Percentiles rank a stretch among this genome's conserved stretches.
Evolutionary conservation across 495 filamentous ascomycete genomes (phyloP).

Genomic region (Penicillium dipodomyicola): DNA sequence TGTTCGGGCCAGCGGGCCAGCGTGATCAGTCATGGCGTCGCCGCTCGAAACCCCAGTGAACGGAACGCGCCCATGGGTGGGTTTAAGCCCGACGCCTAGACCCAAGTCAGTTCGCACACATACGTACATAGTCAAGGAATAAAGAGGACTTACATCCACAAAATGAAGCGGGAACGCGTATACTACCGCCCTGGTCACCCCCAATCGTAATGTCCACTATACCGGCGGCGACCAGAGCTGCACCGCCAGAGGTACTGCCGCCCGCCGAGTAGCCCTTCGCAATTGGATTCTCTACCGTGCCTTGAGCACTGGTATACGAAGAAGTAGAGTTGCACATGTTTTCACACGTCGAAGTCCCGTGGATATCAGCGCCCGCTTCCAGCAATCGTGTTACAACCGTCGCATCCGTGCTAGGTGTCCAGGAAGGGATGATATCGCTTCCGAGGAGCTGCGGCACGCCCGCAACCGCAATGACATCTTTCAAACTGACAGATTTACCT

Average conservation of each 20-base stretch:
- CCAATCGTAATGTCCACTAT: slow-evolving; percentile 57
- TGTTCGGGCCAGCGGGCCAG: slow-evolving; percentile 48
- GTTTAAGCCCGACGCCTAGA: slow-evolving; percentile 45
- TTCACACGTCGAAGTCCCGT: slow-evolving; percentile 48
- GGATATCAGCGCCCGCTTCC: slow-evolving; percentile 43
- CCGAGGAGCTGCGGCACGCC: slow-evolving; percentile 40
- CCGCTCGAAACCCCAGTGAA: slow-evolving; percentile 48
- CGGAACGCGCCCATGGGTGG: slow-evolving; percentile 52
- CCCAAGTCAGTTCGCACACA: slow-evolving; percentile 4
- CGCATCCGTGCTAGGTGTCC: slow-evolving; percentile 44
- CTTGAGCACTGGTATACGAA: slow-evolving; percentile 47
- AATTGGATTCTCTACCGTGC: slow-evolving; percentile 50
- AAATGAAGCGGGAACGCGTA: slow-evolving; percentile 53
- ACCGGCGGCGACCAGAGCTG: slow-evolving; percentile 49
- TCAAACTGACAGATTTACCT: slow-evolving; percentile 75
- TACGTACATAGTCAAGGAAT: too few relatives aligned
- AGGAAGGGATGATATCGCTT: slow-evolving; percentile 36
- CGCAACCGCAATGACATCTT: slow-evolving; percentile 43
- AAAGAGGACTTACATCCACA: slow-evolving; percentile 38
- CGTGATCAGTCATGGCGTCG: slow-evolving; percentile 48
- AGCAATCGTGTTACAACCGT: slow-evolving; percentile 49
- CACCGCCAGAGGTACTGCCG: slow-evolving; percentile 58
- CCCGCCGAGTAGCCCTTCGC: slow-evolving; percentile 50
- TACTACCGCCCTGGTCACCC: slow-evolving; percentile 60
- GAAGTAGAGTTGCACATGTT: slow-evolving; percentile 46